phyloP scores from a whole-genome alignment of 1,284 basidiomycete species.

The Erythrobasidium hasegawianum region DNA sequence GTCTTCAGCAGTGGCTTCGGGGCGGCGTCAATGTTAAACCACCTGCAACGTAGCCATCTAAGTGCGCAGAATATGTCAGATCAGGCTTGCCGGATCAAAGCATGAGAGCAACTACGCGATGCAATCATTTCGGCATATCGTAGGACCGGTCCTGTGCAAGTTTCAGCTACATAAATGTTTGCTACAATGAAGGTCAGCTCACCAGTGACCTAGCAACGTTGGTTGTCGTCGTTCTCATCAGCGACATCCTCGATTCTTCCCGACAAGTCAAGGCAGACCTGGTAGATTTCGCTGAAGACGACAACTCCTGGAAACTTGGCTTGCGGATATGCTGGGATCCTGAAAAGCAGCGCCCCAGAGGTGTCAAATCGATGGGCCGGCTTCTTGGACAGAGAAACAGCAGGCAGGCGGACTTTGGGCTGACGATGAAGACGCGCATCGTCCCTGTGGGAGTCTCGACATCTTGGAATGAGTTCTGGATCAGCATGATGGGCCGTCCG shows the following conservation, averaged over 20 bases:
- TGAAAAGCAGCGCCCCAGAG: constrained; percentile 38
- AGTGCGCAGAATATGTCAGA: constrained; percentile 41
- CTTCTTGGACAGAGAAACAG: neutral
- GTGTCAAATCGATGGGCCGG: neutral
- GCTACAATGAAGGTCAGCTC: neutral
- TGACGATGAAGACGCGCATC: constrained; percentile 72
- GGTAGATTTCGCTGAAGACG: constrained; percentile 52
- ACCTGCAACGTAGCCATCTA: constrained; percentile 31
- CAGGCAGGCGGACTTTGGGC: constrained; percentile 52
- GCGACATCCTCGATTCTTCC: too few relatives aligned
- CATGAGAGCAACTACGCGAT: too few relatives aligned
- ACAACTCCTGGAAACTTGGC: constrained; percentile 64
- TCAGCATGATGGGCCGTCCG: constrained; percentile 61
- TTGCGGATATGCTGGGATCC: constrained; percentile 65
- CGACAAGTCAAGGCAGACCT: too few relatives aligned
- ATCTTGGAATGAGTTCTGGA: constrained; percentile 72
- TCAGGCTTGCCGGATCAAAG: neutral
- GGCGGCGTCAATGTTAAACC: too few relatives aligned
- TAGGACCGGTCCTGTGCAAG: constrained; percentile 69
- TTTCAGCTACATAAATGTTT: too few relatives aligned
- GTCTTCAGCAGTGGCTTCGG: too few relatives aligned
- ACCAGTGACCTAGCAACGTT: neutral
- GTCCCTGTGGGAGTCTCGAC: constrained; percentile 60
- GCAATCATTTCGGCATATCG: constrained; percentile 88
- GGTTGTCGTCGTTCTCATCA: too few relatives aligned